A percentile compares a stretch with the other conserved stretches of the same genome.
Evolutionary conservation across 768 basidiomycete species (phyloP).

Genomic region (Leccinellum albellum): DNA sequence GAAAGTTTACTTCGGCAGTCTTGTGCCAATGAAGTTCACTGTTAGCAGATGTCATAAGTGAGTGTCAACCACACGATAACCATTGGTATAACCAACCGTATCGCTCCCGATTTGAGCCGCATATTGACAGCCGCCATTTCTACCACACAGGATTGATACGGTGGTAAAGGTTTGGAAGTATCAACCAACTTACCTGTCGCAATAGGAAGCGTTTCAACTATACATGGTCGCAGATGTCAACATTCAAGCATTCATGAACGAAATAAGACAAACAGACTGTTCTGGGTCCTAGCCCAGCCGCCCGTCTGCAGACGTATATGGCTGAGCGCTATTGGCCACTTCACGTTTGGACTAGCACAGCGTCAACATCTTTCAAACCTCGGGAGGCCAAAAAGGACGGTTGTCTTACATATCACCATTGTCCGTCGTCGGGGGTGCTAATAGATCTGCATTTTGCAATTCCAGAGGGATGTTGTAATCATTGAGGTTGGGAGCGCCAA

Average conservation of each 20-base stretch:
- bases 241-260: neutral
- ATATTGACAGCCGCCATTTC: conserved; percentile 32
- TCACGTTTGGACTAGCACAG: conserved; percentile 38
- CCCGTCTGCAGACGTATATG: conserved; percentile 53
- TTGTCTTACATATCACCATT: conserved; percentile 42
- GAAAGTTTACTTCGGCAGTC: conserved; percentile 22
- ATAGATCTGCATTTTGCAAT: conserved; percentile 50
- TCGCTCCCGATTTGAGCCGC: conserved; percentile 36
- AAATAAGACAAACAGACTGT: conserved; percentile 31
- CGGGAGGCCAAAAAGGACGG: neutral
- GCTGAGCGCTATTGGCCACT: conserved; percentile 58
- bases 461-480: conserved; percentile 53
- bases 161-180: neutral
- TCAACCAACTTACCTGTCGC: conserved; percentile 29
- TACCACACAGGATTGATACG: neutral
- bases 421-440: conserved; percentile 62
- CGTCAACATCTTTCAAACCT: neutral
- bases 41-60: neutral
- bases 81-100: conserved; percentile 23
- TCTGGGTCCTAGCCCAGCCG: conserved; percentile 61
- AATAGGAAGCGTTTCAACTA: conserved; percentile 37
- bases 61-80: neutral
- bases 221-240: neutral
- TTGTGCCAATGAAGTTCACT: conserved; percentile 43
- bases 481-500: conserved; percentile 48